Evolutionary conservation across 331 rosid species (phyloP).

Genomic region (Rosa hybrid): DNA sequence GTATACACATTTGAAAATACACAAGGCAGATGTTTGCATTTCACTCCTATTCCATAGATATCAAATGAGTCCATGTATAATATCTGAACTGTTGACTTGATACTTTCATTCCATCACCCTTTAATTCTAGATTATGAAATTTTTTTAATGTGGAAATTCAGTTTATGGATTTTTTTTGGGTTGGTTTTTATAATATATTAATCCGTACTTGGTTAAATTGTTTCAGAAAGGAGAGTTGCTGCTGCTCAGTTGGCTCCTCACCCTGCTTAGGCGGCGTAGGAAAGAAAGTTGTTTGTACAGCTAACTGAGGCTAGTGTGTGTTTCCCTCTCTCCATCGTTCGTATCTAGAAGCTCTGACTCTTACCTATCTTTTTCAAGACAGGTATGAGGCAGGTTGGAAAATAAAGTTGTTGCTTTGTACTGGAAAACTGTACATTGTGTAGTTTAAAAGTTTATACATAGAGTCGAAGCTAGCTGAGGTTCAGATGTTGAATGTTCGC

Average conservation of each 20-base stretch:
- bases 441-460: slow-evolving; percentile 79
- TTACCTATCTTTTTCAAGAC: slow-evolving; percentile 39
- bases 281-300: slow-evolving; percentile 72
- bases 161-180: not conserved
- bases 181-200: not conserved
- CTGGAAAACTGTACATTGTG: slow-evolving; percentile 86
- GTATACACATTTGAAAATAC: not conserved
- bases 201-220: slow-evolving; percentile 6
- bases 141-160: not conserved
- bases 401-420: slow-evolving; percentile 73
- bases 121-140: not conserved
- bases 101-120: not conserved
- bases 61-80: not conserved
- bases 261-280: slow-evolving; percentile 64
- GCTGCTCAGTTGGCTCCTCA: slow-evolving; percentile 84
- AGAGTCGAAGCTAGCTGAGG: slow-evolving; percentile 55
- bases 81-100: not conserved
- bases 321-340: slow-evolving; percentile 43
- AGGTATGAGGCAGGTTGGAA: slow-evolving; percentile 43
- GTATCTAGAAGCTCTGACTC: slow-evolving; percentile 47
- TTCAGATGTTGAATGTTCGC: slow-evolving; percentile 47
- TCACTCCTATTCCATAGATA: not conserved
- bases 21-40: not conserved
- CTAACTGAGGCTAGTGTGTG: slow-evolving; percentile 92
- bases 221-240: slow-evolving; percentile 97